Evolutionary conservation across 345 rosid genomes (phyloP), one percentile per base, ranked within the genome.

Genomic region (Aquilaria sinensis): DNA sequence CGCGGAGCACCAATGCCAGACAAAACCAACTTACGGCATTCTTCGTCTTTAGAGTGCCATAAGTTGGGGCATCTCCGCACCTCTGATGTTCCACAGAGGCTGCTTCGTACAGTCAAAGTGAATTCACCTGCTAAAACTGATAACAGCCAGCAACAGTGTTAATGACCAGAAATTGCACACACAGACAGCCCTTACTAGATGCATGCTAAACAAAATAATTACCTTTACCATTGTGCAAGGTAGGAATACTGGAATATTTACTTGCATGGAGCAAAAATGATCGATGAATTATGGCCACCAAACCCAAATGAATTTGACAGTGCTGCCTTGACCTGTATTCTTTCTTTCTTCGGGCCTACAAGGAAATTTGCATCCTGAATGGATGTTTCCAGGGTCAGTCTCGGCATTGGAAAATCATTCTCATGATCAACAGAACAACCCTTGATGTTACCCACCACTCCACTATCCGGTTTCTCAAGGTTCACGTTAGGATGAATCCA

Each of bases 401-500:
- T 23, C 16, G 61, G 9, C 52, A 64, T 46, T 4, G 59, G 66
- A 60, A 29, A 13, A 51, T 30, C 29, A 23, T 23, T 23, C 23
- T 57, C 2, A 23, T 51, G 29, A 52, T 51, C 56, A 11, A 10
- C 41, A 0, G 46, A 53, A 23, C 23, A 23, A 23, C 23, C 23
- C 23, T 23, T 23, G 1, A 66, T 82, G 64, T 82, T 23, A 23
- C 23, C 23, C 23, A 92, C 98, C 86, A 92, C 81, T 76, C 80
- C 85, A 61, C 67, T 69, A 57, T 87, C 98, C 52, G 96, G 96
- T 67, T 74, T 79, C 70, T 93, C 97, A 30, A 90, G 84, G 71
- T 93, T 93, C 78, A 93, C 72, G 71, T 90, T 90, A 55, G 98
- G 98, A 79, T 93, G 98, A 73, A 90, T 78, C 96, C 97, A 93